A percentile compares a stretch with the other conserved stretches of the same genome.
Conservation (phyloP, 352 stramenopile species). For the Phytopythium montanum region DNA sequence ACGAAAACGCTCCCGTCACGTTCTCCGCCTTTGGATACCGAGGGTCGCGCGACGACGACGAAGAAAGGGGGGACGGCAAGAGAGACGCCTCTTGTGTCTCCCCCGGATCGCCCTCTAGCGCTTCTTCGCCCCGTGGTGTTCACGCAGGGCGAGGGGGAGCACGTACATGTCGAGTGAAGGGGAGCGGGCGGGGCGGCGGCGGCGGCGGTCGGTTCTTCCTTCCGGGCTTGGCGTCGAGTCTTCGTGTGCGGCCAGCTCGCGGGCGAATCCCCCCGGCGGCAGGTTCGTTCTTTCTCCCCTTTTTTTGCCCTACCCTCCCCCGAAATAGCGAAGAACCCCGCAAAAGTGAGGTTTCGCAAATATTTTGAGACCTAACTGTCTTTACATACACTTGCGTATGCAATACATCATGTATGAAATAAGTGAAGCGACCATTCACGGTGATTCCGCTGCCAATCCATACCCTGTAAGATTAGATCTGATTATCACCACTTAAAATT, state of each 20-base stretch:
- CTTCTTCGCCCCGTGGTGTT: background rate
- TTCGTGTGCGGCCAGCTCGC: background rate
- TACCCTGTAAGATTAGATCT: too few species aligned
- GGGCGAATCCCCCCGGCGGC: background rate
- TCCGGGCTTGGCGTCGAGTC: conserved; percentile 3
- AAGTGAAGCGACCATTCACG: too few species aligned
- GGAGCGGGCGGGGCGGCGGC: too few species aligned
- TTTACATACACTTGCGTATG: too few species aligned
- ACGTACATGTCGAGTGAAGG: background rate
- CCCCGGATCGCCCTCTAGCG: background rate
- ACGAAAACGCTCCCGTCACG: background rate
- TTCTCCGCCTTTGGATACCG: background rate
- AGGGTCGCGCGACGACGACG: background rate
- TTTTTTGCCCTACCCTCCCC: background rate
- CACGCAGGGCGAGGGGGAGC: background rate
- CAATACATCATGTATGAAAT: too few species aligned
- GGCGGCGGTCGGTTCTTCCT: conserved; percentile 1
- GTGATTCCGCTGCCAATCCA: too few species aligned
- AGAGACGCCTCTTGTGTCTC: background rate
- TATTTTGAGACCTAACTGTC: background rate
- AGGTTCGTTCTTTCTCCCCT: background rate
- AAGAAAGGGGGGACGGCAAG: background rate
- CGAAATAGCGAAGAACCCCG: background rate
- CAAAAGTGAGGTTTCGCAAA: conserved; percentile 3
- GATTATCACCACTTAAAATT: too few species aligned